A percentile compares a stretch with the other conserved stretches of the same genome.
These are phyloP conservation scores for Stromatinia cepivora DNA, from an alignment of 2,329 filamentous ascomycete genomes.

Conservation along the genomic window DNA sequence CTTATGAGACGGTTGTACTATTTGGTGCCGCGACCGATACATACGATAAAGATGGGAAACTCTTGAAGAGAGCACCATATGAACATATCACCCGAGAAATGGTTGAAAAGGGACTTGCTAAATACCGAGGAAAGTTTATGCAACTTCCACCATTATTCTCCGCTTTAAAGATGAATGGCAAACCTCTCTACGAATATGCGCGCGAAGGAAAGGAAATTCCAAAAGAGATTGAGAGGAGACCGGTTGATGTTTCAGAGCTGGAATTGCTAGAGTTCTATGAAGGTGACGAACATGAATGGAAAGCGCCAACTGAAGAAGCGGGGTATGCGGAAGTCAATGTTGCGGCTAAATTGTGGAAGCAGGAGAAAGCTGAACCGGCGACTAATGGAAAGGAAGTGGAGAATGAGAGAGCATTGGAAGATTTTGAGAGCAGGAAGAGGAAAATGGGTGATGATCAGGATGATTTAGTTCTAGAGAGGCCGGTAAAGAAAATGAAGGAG, in stretches of 20 bases:
- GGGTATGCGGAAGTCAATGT: constrained; percentile 72
- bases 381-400: constrained; percentile 19
- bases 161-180: constrained; percentile 88
- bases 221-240: constrained; percentile 75
- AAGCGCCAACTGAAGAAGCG: constrained; percentile 79
- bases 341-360: constrained; percentile 69
- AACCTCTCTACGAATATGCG: constrained; percentile 94
- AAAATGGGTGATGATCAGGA: constrained; percentile 39
- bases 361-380: constrained; percentile 50
- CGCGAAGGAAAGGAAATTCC: constrained; percentile 85
- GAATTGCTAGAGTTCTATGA: constrained; percentile 84
- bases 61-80: constrained; percentile 73
- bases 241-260: constrained; percentile 74
- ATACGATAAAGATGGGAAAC: constrained; percentile 83
- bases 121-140: constrained; percentile 79
- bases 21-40: constrained; percentile 93
- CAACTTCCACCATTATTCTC: constrained; percentile 93
- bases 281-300: constrained; percentile 74
- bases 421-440: constrained; percentile 38
- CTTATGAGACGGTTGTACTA: constrained; percentile 83
- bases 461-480: constrained; percentile 37
- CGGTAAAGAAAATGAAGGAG: constrained; percentile 34
- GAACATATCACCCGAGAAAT: constrained; percentile 76
- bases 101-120: constrained; percentile 73
- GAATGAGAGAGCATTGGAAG: constrained; percentile 45